Conservation (phyloP, 2,329 filamentous ascomycete species). For the Hypoxylon sp. region DNA sequence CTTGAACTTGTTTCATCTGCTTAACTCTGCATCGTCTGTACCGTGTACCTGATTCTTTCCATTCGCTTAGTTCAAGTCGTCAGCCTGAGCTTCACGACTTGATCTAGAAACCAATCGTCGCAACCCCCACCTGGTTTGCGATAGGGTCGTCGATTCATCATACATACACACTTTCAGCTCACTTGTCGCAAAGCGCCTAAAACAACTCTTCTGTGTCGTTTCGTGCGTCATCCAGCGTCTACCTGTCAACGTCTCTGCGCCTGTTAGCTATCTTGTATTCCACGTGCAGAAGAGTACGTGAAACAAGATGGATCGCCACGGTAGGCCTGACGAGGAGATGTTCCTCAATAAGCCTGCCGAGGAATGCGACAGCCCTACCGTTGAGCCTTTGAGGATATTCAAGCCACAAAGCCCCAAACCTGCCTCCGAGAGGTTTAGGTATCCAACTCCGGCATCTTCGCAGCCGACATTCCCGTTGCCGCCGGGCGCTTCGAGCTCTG, state of each 20-base stretch:
- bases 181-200: slow-evolving; percentile 38
- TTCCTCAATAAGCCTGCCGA: slow-evolving; percentile 73
- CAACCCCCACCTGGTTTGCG: slow-evolving; percentile 44
- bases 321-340: slow-evolving; percentile 81
- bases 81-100: slow-evolving; percentile 28
- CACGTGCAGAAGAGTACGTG: slow-evolving; percentile 39
- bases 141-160: slow-evolving; percentile 33
- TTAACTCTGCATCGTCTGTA: slow-evolving; percentile 28
- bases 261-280: slow-evolving; percentile 24
- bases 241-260: slow-evolving; percentile 18
- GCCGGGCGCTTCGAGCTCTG: slow-evolving; percentile 75
- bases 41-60: slow-evolving; percentile 23
- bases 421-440: slow-evolving; percentile 57
- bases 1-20: slow-evolving; percentile 37
- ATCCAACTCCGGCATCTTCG: slow-evolving; percentile 57
- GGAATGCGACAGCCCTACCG: slow-evolving; percentile 74
- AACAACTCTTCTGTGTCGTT: slow-evolving; percentile 31
- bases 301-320: slow-evolving; percentile 64
- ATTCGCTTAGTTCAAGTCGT: slow-evolving; percentile 22
- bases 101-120: slow-evolving; percentile 26
- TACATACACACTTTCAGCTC: slow-evolving; percentile 23
- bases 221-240: slow-evolving; percentile 40
- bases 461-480: slow-evolving; percentile 71
- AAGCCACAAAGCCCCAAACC: slow-evolving; percentile 76
- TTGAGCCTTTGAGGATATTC: slow-evolving; percentile 85